These are phyloP conservation scores for Thraustochytrium striatum DNA, from an alignment of 352 stramenopile species.

Conservation along the genomic window DNA sequence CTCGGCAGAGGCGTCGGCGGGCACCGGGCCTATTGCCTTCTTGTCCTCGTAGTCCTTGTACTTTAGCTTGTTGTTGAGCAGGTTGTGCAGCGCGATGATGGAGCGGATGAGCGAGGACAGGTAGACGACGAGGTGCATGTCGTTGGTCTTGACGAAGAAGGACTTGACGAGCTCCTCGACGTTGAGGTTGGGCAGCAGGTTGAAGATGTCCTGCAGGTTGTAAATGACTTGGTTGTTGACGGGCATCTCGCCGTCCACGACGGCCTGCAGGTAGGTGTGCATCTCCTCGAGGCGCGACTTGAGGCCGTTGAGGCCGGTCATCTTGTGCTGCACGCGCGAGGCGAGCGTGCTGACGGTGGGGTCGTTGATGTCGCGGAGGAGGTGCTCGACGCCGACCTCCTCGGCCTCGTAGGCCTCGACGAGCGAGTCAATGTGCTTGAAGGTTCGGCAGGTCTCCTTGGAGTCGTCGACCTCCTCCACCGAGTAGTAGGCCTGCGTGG, in stretches of 20 bases:
- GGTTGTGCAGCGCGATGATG: slow-evolving; percentile 96
- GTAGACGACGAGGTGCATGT: slow-evolving; percentile 99
- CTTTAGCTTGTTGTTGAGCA: slow-evolving; percentile 99
- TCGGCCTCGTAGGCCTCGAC: slow-evolving; percentile 92
- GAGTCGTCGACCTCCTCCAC: slow-evolving; percentile 85
- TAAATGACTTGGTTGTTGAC: slow-evolving; percentile 92
- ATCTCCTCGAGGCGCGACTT: slow-evolving; percentile 93
- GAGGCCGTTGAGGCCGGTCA: slow-evolving; percentile 87
- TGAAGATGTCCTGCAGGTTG: slow-evolving; percentile 99
- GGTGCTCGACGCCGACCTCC: slow-evolving; percentile 95
- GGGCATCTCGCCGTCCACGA: slow-evolving; percentile 60
- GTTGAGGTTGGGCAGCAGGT: slow-evolving; percentile 97
- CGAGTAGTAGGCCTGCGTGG: slow-evolving; percentile 93
- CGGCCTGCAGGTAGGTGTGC: slow-evolving; percentile 90
- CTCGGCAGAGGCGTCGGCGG: too few species aligned
- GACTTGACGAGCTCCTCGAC: slow-evolving; percentile 89
- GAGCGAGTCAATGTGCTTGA: slow-evolving; percentile 93
- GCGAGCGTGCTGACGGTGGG: slow-evolving; percentile 95
- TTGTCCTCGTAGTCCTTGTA: slow-evolving; percentile 70
- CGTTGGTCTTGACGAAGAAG: slow-evolving; percentile 99
- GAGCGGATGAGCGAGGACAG: slow-evolving; percentile 92
- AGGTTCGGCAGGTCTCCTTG: slow-evolving; percentile 91
- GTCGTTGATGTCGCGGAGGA: slow-evolving; percentile 99
- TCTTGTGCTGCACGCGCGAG: slow-evolving; percentile 90
- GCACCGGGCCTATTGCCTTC: slow-evolving; percentile 45